Evolutionary conservation across 2,329 filamentous ascomycete genomes (phyloP), one percentile per base, ranked within the genome.

Genomic region (Cladosporium sphaerospermum): DNA sequence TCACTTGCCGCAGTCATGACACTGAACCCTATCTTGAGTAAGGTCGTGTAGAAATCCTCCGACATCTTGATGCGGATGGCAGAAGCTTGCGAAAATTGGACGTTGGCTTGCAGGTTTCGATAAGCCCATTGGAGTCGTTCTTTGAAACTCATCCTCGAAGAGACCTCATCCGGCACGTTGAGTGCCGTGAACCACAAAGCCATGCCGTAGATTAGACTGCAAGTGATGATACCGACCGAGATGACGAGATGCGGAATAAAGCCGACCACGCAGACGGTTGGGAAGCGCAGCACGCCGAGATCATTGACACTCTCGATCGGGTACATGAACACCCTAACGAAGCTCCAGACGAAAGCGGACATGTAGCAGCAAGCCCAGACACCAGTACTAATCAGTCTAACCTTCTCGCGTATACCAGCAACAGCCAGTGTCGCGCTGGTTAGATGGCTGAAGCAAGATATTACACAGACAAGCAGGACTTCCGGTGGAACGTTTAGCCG

Each of bases 221-320:
- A 97, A 13, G 85, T 73, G 4, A 82, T 55, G 44, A 96, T 96
- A 0, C 92, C 93, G 7, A 80, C 63, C 1, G 97, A 71, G 10
- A 97, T 88, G 19, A 96, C 75, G n/a, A 97, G 78, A 68, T 97
- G 92, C 1, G 93, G 93, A 34, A 97, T 86, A 67, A 97, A 96
- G 1, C 92, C 89, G 31, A 97, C 86, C 54, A 97, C 90, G 64
- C 89, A 96, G 39, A 97, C 90, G 0, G 91, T 96, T 3, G 93
- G 93, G 59, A 95, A 96, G 56, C 89, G 82, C 40, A 96, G 76
- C 9, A 96, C 76, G 3, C 88, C 86, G 4, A 83, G 69, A 55
- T 88, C 81, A 32, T 85, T 80, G 13, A 82, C 63, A 5, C 81
- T 81, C 56, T 68, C 63, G 81, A 85, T 50, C 60, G 71, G 59